Base-by-base conservation (phyloP, 129 eudicot genomes). In the Deinandra increscens region DNA sequence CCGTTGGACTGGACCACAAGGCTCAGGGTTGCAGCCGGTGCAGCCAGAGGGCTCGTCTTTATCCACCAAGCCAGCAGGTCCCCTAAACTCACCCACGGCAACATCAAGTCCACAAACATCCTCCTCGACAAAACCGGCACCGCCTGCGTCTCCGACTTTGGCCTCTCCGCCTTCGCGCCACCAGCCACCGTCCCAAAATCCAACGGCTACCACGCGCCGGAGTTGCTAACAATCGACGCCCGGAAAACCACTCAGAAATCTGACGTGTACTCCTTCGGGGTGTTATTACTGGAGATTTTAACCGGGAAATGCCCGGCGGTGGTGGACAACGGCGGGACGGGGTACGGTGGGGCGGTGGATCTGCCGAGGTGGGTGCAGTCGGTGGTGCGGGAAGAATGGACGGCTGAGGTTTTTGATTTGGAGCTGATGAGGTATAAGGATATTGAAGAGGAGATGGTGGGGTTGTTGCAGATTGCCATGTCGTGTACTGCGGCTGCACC, bases 1-100 rank as follows among this genome's bases (percentile, higher is more conserved):
- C 85, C 90, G 23, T 58, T 85, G 62, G 90, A 82, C 64, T 85
- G 90, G 90, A 79, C 78, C 66, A 85, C 83, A 73, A 85, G 90
- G 81, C 66, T 85, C 36, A 85, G 69, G 60, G 50, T 82, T 14
- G 87, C 87, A n/a, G 78, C 77, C 66, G 87, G 81, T 55, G 77
- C 87, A 71, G 87, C 90, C 62, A 55, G 68, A 66, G 90, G 87
- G 1, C 73, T 85, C 53, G 81, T 80, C 69, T 85, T 85, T 39
- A 75, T 85, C 36, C 90, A 85, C 66, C 74, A 79, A 53, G 72
- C 31, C 22, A 20, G 45, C 37, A 75, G 76, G 56, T 71, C 89
- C 9, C 72, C 65, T 51, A 85, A 85, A 72, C 81, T 85, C 26
- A 70, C 74, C 56, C 90, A 85, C 66, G 90, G 87, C 38, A 79